Percentiles rank a stretch among this genome's conserved stretches.
Evolutionary conservation across 1,284 basidiomycete genomes (phyloP).

Genomic region (Anthracocystis panici-leucophaei): DNA sequence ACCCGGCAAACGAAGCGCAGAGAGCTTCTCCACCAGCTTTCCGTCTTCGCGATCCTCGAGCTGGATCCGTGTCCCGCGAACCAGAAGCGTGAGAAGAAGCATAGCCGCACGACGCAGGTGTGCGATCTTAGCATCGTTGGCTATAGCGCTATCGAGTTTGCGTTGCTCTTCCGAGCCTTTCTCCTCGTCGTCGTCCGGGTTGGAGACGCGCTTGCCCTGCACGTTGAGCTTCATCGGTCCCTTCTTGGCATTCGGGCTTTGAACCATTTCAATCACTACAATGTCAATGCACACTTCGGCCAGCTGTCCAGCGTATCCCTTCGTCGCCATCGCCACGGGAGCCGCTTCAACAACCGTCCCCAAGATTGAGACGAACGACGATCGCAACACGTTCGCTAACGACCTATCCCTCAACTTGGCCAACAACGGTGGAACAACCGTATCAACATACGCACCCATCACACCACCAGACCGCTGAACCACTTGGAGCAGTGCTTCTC

Average conservation of each 20-base stretch:
- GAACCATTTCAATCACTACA: slow-evolving; percentile 53
- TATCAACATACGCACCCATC: slow-evolving; percentile 73
- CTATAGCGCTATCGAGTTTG: slow-evolving; percentile 46
- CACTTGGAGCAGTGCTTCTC: slow-evolving; percentile 86
- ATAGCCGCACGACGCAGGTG: slow-evolving; percentile 63
- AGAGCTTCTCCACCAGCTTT: slow-evolving; percentile 24
- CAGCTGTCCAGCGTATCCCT: slow-evolving; percentile 41
- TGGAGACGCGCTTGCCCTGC: slow-evolving; percentile 15
- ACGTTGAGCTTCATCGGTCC: slow-evolving; percentile 37
- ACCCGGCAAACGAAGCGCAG: slow-evolving; percentile 50
- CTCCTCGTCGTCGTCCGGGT: slow-evolving; percentile 26
- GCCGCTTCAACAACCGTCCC: slow-evolving; percentile 65
- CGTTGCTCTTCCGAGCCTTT: slow-evolving; percentile 25
- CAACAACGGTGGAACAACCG: slow-evolving; percentile 57
- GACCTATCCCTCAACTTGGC: slow-evolving; percentile 50
- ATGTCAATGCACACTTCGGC: slow-evolving; percentile 56
- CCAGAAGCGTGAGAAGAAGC: slow-evolving; percentile 55
- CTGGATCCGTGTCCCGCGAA: slow-evolving; percentile 54
- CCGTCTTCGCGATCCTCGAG: slow-evolving; percentile 32
- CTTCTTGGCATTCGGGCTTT: slow-evolving; percentile 2
- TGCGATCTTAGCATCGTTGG: slow-evolving; percentile 53
- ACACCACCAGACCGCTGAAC: slow-evolving; percentile 81
- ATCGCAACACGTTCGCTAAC: slow-evolving; percentile 58
- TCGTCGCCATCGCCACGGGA: slow-evolving; percentile 49
- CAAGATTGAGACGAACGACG: slow-evolving; percentile 62